Conservation (phyloP, 2,329 filamentous ascomycete genomes). For the Metarhizium sp. region DNA sequence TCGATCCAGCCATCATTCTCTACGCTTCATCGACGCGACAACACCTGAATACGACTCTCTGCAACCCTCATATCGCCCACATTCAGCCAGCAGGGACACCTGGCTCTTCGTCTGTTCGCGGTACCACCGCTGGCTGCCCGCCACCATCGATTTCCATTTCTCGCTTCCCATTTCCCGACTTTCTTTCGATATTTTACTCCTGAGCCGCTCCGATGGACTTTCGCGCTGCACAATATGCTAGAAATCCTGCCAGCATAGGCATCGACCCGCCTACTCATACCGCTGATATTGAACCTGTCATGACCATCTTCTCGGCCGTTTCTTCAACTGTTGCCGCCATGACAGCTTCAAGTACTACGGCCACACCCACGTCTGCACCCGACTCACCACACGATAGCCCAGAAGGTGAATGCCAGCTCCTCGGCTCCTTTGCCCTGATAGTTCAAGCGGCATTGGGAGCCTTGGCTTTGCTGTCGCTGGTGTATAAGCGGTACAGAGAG, state of each 20-base stretch:
- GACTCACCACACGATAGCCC: constrained; percentile 29
- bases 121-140: background rate
- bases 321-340: constrained; percentile 13
- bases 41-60: background rate
- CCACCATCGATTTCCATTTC: too few relatives aligned
- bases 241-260: constrained; percentile 1
- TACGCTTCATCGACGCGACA: background rate
- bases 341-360: constrained; percentile 18
- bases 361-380: constrained; percentile 16
- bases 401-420: constrained; percentile 71
- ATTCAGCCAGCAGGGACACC: background rate
- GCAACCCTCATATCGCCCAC: background rate
- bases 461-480: constrained; percentile 74
- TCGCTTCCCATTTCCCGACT: too few relatives aligned
- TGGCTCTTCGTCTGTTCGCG: background rate
- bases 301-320: constrained; percentile 7
- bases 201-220: background rate
- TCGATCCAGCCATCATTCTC: background rate
- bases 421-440: constrained; percentile 84
- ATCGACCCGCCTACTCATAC: constrained; percentile 10
- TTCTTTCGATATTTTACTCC: too few relatives aligned
- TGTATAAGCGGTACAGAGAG: constrained; percentile 90
- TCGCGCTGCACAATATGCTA: constrained; percentile 4
- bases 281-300: constrained; percentile 1
- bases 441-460: constrained; percentile 81